Percentiles rank a stretch among this genome's conserved stretches.
Evolutionary conservation across 2,329 filamentous ascomycete genomes (phyloP).

Genomic region (Teratosphaeriaceae sp.): DNA sequence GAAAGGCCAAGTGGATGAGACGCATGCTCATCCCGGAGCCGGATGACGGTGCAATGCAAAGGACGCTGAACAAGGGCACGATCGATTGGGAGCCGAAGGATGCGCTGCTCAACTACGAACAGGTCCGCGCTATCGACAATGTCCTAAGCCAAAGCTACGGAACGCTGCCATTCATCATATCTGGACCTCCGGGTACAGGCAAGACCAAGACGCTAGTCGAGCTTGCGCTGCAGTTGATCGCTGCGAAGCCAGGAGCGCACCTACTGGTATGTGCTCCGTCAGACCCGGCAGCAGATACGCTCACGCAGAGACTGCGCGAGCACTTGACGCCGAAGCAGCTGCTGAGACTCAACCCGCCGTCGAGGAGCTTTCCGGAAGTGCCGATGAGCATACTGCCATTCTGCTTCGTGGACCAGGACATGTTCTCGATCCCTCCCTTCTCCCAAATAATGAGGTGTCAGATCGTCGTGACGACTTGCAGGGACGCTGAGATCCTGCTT

Average conservation of each 20-base stretch:
- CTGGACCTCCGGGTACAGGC: conserved; percentile 46
- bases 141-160: conserved; percentile 38
- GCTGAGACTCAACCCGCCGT: conserved; percentile 17
- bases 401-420: conserved; percentile 18
- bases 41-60: conserved; percentile 33
- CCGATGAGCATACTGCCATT: conserved; percentile 18
- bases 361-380: conserved; percentile 21
- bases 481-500: conserved; percentile 18
- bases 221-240: conserved; percentile 28
- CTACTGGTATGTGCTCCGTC: conserved; percentile 22
- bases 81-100: conserved; percentile 35
- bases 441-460: conserved; percentile 16
- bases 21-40: conserved; percentile 40
- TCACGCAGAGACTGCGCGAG: conserved; percentile 15
- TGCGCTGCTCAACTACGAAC: conserved; percentile 41
- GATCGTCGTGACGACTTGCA: conserved; percentile 18
- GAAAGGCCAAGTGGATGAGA: conserved; percentile 24
- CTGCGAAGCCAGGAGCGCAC: conserved; percentile 7
- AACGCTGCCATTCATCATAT: conserved; percentile 41
- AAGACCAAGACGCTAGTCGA: conserved; percentile 48
- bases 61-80: conserved; percentile 29
- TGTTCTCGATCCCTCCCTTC: conserved; percentile 19
- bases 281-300: conserved; percentile 21
- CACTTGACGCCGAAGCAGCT: conserved; percentile 15
- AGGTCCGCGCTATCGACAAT: conserved; percentile 40